Percentiles rank a stretch among this genome's conserved stretches.
Conservation (phyloP, 257 asterid genomes). For the Lithospermum erythrorhizon region DNA sequence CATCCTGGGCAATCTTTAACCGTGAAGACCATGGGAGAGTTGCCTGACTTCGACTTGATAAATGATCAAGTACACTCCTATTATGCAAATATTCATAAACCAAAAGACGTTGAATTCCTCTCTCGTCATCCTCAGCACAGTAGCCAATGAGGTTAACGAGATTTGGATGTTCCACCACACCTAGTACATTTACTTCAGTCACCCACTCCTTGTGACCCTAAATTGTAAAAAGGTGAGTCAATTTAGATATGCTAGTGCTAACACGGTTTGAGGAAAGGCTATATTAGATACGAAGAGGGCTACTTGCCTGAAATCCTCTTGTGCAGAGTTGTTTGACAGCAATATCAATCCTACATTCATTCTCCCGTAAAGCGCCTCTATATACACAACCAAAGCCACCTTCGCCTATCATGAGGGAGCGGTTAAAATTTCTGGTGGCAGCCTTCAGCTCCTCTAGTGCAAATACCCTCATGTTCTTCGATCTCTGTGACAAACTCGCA, state of each 20-base stretch:
- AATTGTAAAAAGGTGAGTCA: background rate
- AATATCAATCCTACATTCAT: slow-evolving; percentile 32
- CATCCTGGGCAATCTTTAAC: slow-evolving; percentile 57
- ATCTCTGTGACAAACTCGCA: slow-evolving; percentile 38
- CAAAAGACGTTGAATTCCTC: slow-evolving; percentile 80
- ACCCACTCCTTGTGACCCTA: slow-evolving; percentile 98
- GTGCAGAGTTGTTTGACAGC: slow-evolving; percentile 92
- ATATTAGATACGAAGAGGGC: background rate
- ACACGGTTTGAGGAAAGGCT: background rate
- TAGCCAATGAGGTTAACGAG: slow-evolving; percentile 76
- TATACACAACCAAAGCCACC: slow-evolving; percentile 88
- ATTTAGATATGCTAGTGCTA: background rate
- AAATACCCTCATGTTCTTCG: slow-evolving; percentile 48
- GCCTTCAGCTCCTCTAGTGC: slow-evolving; percentile 51
- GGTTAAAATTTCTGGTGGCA: slow-evolving; percentile 64
- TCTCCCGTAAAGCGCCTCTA: slow-evolving; percentile 41
- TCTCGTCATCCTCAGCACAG: slow-evolving; percentile 85
- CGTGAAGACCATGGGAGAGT: slow-evolving; percentile 74
- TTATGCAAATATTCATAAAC: slow-evolving; percentile 67
- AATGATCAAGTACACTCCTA: slow-evolving; percentile 69
- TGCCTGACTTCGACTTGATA: slow-evolving; percentile 47
- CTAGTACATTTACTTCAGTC: slow-evolving; percentile 82
- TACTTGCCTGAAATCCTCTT: slow-evolving; percentile 82
- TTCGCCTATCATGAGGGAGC: slow-evolving; percentile 76
- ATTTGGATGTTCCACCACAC: slow-evolving; percentile 69